Base-by-base conservation (phyloP, 2,329 filamentous ascomycete genomes). In the Diaporthe longicolla region DNA sequence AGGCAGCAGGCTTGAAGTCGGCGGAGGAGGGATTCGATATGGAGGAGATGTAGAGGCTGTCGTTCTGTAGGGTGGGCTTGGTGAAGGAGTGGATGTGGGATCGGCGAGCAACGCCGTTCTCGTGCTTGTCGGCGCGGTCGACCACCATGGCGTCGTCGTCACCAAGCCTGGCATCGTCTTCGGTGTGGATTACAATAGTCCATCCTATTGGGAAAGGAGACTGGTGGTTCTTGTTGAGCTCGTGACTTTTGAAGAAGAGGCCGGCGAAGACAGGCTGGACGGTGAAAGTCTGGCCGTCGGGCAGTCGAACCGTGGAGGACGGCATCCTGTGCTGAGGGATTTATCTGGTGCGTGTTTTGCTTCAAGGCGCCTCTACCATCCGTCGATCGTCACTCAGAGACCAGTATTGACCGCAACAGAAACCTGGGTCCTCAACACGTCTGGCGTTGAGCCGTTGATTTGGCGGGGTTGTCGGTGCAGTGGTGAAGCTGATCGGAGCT, bases 181-280 rank as follows among this genome's bases (percentile, higher is more conserved):
- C 91, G 1, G 93, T 94, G 79, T 95, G 93, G 50, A 98, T 87
- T 40, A 96, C 93, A 68, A 98, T 92, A 2, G 94, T 97, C 96
- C 96, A 98, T 43, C 95, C 95, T 8, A 94, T 90, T 0, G 95
- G 95, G 75, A 95, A 95, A 5, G 92, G 89, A 69, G 91, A 92
- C 78, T 90, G 89, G 79, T 93, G 90, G 35, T 88, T 86, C 32
- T 57, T 71, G 79, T 89, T 93, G 76, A 94, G 85, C 76, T 97
- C 93, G 80, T 94, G 93, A 73, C 92, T 90, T 82, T 95, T 97
- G 91, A 98, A 98, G 79, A 93, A 94, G 72, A 97, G 88, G 43
- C 96, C 96, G n/a, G 94, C 95, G 82, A 98, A 98, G 35, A 98
- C 94, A 0, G 95, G 94, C 19, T 91, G 91, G 43, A 97, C 93